Base-by-base conservation (phyloP, 164 flowering plant species). In the Saururus chinensis region DNA sequence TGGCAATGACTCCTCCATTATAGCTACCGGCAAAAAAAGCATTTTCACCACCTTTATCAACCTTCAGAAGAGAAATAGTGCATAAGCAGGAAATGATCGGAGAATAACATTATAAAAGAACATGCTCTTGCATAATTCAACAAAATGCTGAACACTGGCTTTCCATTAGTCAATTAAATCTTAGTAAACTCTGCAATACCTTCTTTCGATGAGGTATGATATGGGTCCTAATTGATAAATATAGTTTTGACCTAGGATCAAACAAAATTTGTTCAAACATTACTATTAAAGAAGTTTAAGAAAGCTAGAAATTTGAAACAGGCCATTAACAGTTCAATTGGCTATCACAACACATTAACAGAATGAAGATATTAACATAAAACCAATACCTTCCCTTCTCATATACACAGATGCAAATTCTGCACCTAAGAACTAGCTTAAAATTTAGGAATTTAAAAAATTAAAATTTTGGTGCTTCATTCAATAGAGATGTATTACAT, bases 171-270 rank as follows among this genome's bases (percentile, higher is more conserved):
- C 6, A 40, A 40, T 6, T n/a, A 96, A 63, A n/a, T n/a, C n/a
- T n/a, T n/a, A n/a, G n/a, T n/a, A n/a, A n/a, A n/a, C n/a, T n/a
- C n/a, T n/a, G n/a, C n/a, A n/a, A n/a, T n/a, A n/a, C n/a, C n/a
- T n/a, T n/a, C n/a, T n/a, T n/a, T n/a, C n/a, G n/a, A n/a, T 92
- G 98, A 26, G 98, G 98, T 68, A 89, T 87, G 59, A 82, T 84
- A 69, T 87, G 86, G 53, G 86, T 74, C 70, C 98, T 96, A 77
- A 84, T 79, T 63, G 69, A 67, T 12, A 89, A 71, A 16, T 82
- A 81, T 65, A 84, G 60, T 68, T 79, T 89, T 42, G 79, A 72
- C 81, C 86, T 82, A 68, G 65, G 57, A 58, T 13, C 61, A 70
- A 11, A 48, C 41, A 20, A 66, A 51, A 26, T 30, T 57, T 37